Evolutionary conservation across 208 protist species (phyloP).

Genomic region (Trypanosoma platydactyli): DNA sequence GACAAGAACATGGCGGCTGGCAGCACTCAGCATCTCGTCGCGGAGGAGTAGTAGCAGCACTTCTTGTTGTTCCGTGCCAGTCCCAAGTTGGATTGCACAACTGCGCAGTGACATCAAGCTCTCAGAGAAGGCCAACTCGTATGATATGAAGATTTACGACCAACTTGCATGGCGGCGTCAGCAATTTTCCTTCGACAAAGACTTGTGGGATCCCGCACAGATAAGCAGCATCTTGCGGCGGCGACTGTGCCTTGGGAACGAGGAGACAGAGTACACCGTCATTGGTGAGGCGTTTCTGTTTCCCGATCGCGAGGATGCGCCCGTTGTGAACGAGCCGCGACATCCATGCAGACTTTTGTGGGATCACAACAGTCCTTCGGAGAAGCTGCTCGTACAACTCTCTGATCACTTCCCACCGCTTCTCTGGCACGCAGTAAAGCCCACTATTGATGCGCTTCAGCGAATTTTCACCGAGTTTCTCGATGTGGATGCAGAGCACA

Average conservation of each 20-base stretch:
- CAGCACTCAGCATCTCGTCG: not conserved
- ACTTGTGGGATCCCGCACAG: conserved; percentile 70
- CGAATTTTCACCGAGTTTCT: conserved; percentile 90
- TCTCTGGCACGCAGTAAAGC: conserved; percentile 90
- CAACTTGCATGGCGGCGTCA: conserved; percentile 75
- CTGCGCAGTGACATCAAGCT: conserved; percentile 71
- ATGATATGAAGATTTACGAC: conserved; percentile 90
- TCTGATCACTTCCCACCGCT: conserved; percentile 86
- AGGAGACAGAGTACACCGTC: conserved; percentile 86
- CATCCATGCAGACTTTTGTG: conserved; percentile 75
- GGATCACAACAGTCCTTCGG: conserved; percentile 88
- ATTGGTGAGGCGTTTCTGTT: conserved; percentile 93
- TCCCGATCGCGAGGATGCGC: conserved; percentile 86
- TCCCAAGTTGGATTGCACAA: conserved; percentile 62
- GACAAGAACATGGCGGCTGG: not conserved
- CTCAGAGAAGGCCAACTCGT: conserved; percentile 73
- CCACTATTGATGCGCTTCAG: conserved; percentile 68
- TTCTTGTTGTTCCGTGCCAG: conserved; percentile 16
- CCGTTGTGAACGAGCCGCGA: conserved; percentile 89
- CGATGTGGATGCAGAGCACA: conserved; percentile 87
- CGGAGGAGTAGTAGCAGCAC: not conserved
- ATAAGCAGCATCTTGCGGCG: conserved; percentile 85
- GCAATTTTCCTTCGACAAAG: conserved; percentile 82
- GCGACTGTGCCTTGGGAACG: conserved; percentile 77
- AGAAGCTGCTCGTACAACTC: conserved; percentile 91